phyloP scores from a whole-genome alignment of 176 grass and related monocot genomes.

The Panicum miliaceum region DNA sequence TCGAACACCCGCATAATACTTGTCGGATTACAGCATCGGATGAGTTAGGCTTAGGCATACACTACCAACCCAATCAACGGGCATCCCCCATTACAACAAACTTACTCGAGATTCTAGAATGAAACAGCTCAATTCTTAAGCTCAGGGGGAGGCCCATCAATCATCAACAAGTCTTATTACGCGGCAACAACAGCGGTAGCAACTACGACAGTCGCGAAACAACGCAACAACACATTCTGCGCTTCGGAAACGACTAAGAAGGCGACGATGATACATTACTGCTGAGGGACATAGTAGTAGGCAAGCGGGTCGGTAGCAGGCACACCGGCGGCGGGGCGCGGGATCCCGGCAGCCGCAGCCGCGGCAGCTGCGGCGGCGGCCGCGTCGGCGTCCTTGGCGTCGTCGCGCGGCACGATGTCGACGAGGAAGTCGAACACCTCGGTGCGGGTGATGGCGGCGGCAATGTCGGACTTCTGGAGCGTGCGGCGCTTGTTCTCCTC shows the following conservation, averaged over 20 bases:
- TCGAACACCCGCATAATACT: slow-evolving; percentile 44
- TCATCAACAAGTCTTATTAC: slow-evolving; percentile 48
- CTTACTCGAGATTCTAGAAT: slow-evolving; percentile 29
- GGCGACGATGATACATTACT: slow-evolving; percentile 49
- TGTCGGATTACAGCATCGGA: slow-evolving; percentile 30
- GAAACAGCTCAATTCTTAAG: slow-evolving; percentile 39
- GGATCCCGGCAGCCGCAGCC: slow-evolving; percentile 49
- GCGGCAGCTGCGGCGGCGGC: slow-evolving; percentile 40
- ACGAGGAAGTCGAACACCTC: slow-evolving; percentile 96
- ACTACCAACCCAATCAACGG: slow-evolving; percentile 35
- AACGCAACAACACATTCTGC: slow-evolving; percentile 4
- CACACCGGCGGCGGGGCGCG: slow-evolving; percentile 49
- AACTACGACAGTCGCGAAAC: slow-evolving; percentile 1
- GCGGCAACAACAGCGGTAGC: neutral
- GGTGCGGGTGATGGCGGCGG: slow-evolving; percentile 80
- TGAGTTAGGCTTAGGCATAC: slow-evolving; percentile 33
- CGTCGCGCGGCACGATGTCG: slow-evolving; percentile 84
- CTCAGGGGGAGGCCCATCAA: slow-evolving; percentile 44
- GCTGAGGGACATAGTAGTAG: slow-evolving; percentile 70
- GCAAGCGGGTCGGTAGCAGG: slow-evolving; percentile 57
- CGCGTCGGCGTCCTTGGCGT: slow-evolving; percentile 67
- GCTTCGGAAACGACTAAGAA: slow-evolving; percentile 4
- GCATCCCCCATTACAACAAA: slow-evolving; percentile 36
- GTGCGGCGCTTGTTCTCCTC: slow-evolving; percentile 95
- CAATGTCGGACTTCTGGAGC: slow-evolving; percentile 93